phyloP scores from a whole-genome alignment of 495 filamentous ascomycete genomes.

The Hapsidospora chrysogenum region DNA sequence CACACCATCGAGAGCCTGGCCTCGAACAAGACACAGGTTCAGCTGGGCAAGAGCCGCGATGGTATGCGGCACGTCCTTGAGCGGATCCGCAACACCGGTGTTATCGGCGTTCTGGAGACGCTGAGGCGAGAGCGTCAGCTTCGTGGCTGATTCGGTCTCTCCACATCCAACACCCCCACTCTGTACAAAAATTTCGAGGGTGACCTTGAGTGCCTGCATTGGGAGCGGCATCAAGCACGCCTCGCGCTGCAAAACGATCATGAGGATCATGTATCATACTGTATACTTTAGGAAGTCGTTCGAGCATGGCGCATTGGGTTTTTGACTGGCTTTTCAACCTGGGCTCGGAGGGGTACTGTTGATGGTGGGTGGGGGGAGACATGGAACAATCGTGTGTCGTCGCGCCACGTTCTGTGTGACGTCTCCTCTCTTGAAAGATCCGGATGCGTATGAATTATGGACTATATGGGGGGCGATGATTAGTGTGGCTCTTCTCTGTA shows the following conservation, averaged over 20 bases:
- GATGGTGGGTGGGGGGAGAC: not conserved
- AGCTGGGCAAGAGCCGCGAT: conserved; percentile 73
- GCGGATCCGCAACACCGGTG: conserved; percentile 56
- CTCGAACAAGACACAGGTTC: conserved; percentile 64
- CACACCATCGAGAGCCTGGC: conserved; percentile 82
- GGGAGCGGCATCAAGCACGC: too few relatives aligned
- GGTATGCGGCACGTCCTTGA: conserved; percentile 93
- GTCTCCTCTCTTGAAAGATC: conserved; percentile 3
- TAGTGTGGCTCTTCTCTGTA: too few relatives aligned
- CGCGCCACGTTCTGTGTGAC: conserved; percentile 1
- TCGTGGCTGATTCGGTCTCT: too few relatives aligned
- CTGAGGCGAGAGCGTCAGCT: conserved; percentile 45
- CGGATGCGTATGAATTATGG: too few relatives aligned
- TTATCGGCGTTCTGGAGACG: conserved; percentile 75
- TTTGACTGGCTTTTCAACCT: too few relatives aligned
- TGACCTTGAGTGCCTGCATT: not conserved
- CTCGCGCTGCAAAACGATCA: too few relatives aligned
- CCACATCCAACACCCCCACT: not conserved
- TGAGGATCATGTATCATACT: too few relatives aligned
- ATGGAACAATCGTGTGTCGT: not conserved
- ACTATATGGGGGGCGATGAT: too few relatives aligned
- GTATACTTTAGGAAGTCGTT: too few relatives aligned
- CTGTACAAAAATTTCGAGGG: not conserved
- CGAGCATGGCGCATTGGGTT: not conserved
- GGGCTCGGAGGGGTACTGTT: not conserved